Evolutionary conservation across 1,284 basidiomycete genomes (phyloP), one percentile per base, ranked within the genome.

Genomic region (Fomitopsis palustris): DNA sequence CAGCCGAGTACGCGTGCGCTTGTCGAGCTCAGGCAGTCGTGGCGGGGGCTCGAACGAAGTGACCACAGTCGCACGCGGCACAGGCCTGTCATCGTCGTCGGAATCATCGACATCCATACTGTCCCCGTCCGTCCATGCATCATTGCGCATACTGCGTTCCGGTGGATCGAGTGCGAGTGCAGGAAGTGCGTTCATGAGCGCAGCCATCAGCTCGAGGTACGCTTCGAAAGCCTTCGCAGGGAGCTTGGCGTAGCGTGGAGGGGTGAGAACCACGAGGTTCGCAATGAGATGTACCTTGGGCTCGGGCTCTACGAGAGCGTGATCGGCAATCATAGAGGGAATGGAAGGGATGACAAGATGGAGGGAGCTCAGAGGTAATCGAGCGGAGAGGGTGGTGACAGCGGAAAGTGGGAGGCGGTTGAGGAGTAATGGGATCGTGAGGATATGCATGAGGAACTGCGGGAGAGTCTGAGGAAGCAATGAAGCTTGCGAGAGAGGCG

Each of bases 351-450:
- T 57, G 21, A 70, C 43, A 59, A 81, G 61, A 54, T 76, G 64
- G 16, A 81, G 57, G 19, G 74, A 69, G 0, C 71, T 59, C n/a
- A 82, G 69, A 8, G 83, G 81, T 38, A 86, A 72, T 12, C 75
- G 74, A 38, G 74, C 68, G 25, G 80, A 76, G 39, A 86, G 68
- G 23, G 72, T 66, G 53, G 74, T 71, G 53, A 90, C 77, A 27
- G 80, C 74, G 8, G 72, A 61, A 9, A 90, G 70, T 12, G 88
- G 82, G 25, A 92, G 74, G 8, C 87, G 84, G 68, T 90, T 87
- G 1, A 85, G 88, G 1, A 92, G 78, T 0, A 87, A 73, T 1
- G 85, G 84, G 49, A 91, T 79, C 6, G 84, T 79, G 55, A 90
- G 74, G 56, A 92, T 81, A 58, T 77, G 70, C 4, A 72, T 67